Conservation (phyloP, 2,329 filamentous ascomycete species). For the Davidsoniella australis region DNA sequence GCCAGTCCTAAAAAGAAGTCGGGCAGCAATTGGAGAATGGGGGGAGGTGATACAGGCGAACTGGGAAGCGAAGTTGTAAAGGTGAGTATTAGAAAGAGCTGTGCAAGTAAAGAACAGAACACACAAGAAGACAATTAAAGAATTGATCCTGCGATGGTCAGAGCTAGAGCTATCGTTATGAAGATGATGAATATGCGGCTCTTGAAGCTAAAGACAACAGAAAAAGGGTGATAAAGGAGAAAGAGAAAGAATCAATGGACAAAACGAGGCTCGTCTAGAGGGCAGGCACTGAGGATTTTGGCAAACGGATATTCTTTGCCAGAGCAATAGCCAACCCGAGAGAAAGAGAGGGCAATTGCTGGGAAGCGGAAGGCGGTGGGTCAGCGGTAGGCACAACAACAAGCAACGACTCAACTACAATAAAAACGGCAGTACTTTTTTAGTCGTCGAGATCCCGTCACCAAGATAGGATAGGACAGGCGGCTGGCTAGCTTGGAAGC, state of each 20-base stretch:
- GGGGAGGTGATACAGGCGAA: background rate
- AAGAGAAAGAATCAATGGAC: background rate
- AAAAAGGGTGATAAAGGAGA: background rate
- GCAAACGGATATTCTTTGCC: background rate
- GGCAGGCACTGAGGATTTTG: slow-evolving; percentile 9
- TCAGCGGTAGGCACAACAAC: background rate
- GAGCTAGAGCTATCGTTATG: slow-evolving; percentile 4
- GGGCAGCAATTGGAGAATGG: background rate
- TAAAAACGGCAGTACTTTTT: slow-evolving; percentile 5
- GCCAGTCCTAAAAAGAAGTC: background rate
- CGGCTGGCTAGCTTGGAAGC: too few relatives aligned
- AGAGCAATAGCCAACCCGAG: background rate
- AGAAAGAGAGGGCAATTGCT: background rate
- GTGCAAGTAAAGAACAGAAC: slow-evolving; percentile 12
- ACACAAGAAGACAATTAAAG: slow-evolving; percentile 7
- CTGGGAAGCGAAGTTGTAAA: background rate
- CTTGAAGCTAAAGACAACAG: background rate
- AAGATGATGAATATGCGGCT: background rate
- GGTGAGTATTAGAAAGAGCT: slow-evolving; percentile 10
- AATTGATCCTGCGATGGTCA: slow-evolving; percentile 10
- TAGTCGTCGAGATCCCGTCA: slow-evolving; percentile 1
- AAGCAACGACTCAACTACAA: slow-evolving; percentile 1
- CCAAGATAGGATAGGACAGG: background rate
- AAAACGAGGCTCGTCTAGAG: slow-evolving; percentile 5
- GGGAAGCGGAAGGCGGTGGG: too few relatives aligned